Evolutionary conservation across 139 green algal genomes (phyloP).

Genomic region (Raphidocelis subcapitata): DNA sequence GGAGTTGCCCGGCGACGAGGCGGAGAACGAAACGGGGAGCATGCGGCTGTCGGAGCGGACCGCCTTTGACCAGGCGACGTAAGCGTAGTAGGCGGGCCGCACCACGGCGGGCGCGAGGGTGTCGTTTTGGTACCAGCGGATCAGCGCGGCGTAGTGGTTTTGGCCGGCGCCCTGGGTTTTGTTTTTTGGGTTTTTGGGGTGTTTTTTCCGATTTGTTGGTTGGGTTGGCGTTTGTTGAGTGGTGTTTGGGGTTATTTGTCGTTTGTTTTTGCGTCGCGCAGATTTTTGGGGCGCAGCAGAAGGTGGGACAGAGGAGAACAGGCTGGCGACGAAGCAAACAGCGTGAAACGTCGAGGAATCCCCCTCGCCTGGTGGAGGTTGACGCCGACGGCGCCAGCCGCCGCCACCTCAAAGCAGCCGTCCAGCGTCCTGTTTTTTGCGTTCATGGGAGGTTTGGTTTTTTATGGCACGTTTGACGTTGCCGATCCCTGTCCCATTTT

Average conservation of each 20-base stretch:
- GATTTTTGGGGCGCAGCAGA: no score
- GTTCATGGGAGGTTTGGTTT: no score
- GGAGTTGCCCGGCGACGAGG: no score
- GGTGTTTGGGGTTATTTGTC: no score
- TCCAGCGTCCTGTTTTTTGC: conserved; percentile 34
- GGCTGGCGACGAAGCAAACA: no score
- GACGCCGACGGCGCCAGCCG: conserved; percentile 11
- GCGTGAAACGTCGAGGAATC: no score
- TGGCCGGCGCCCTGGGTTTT: conserved; percentile 15
- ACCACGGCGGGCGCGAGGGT: neutral
- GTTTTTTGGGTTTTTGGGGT: no score
- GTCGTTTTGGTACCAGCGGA: conserved; percentile 22
- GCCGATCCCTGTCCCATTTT: neutral
- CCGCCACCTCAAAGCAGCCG: conserved; percentile 20
- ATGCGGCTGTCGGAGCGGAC: conserved; percentile 9
- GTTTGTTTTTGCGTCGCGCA: no score
- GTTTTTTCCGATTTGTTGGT: no score
- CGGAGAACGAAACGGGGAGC: neutral
- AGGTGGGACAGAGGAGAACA: no score
- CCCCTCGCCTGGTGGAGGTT: conserved; percentile 23
- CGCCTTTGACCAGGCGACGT: conserved; percentile 15
- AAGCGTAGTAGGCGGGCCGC: conserved; percentile 20
- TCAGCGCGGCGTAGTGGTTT: conserved; percentile 26
- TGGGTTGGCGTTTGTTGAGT: no score
- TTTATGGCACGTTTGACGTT: conserved; percentile 11